phyloP scores from a whole-genome alignment of 768 basidiomycete species.

The Chlorophyllum brunneum region DNA sequence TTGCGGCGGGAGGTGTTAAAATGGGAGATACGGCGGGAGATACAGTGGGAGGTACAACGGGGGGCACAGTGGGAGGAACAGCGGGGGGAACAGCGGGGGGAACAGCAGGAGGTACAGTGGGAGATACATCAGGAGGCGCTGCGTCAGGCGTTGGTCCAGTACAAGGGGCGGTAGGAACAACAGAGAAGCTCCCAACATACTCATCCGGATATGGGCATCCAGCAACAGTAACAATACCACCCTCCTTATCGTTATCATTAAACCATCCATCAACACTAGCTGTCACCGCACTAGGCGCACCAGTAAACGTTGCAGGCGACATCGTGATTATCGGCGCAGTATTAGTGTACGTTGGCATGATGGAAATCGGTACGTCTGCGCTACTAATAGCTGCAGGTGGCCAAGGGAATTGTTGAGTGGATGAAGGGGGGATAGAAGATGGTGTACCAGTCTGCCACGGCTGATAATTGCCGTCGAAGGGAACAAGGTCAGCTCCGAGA shows the following conservation, averaged over 20 bases:
- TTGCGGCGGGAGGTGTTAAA: background rate
- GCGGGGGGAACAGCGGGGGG: background rate
- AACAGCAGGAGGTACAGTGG: background rate
- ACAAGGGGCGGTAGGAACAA: constrained; percentile 24
- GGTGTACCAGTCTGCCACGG: constrained; percentile 59
- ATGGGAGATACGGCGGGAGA: too few relatives aligned
- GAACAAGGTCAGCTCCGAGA: constrained; percentile 35
- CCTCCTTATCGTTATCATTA: constrained; percentile 33
- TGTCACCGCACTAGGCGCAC: constrained; percentile 31
- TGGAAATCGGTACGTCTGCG: constrained; percentile 32
- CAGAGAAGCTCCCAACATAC: constrained; percentile 20
- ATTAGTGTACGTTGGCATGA: constrained; percentile 56
- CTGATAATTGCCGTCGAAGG: constrained; percentile 36
- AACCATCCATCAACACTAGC: constrained; percentile 43
- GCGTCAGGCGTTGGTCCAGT: constrained; percentile 17
- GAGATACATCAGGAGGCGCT: background rate
- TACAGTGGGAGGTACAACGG: too few relatives aligned
- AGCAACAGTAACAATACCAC: constrained; percentile 32
- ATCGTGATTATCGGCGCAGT: constrained; percentile 53
- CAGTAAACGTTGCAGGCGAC: constrained; percentile 26
- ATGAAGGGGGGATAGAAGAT: constrained; percentile 40
- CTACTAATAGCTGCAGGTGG: constrained; percentile 50
- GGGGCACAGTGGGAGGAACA: background rate
- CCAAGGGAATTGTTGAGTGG: constrained; percentile 40
- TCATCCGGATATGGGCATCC: constrained; percentile 47